phyloP scores from a whole-genome alignment of 257 asterid genomes.

The Mentha longifolia region DNA sequence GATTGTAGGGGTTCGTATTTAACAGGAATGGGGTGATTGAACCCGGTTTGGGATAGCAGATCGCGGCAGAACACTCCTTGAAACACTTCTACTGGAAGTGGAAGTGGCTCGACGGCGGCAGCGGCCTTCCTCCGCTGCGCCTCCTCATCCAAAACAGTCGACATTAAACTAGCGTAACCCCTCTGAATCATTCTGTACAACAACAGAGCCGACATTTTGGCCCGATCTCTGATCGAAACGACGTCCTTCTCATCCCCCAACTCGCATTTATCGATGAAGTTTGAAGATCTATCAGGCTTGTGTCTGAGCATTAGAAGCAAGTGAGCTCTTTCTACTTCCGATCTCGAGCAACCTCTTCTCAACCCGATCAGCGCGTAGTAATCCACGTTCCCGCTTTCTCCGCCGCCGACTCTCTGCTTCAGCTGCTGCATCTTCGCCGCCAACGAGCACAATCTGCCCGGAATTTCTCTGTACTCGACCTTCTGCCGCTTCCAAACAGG shows the following conservation, averaged over 20 bases:
- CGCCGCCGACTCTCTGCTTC: conserved; percentile 80
- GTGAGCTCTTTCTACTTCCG: conserved; percentile 89
- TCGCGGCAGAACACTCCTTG: conserved; percentile 72
- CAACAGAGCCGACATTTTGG: conserved; percentile 71
- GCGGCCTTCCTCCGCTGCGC: conserved; percentile 59
- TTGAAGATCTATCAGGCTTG: conserved; percentile 78
- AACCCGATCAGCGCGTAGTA: conserved; percentile 76
- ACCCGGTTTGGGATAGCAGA: conserved; percentile 67
- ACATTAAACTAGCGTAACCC: conserved; percentile 63
- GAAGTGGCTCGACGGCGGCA: too few relatives aligned
- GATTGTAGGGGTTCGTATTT: conserved; percentile 70
- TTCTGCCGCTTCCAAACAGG: conserved; percentile 85
- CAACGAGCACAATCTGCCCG: conserved; percentile 77
- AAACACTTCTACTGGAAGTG: conserved; percentile 33
- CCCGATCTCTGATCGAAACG: conserved; percentile 72
- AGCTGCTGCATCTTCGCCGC: conserved; percentile 77
- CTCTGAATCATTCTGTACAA: conserved; percentile 87
- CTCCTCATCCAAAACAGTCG: conserved; percentile 66
- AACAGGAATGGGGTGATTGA: conserved; percentile 66
- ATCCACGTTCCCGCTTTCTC: conserved; percentile 79
- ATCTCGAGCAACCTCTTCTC: conserved; percentile 76
- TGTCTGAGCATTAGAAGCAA: conserved; percentile 68
- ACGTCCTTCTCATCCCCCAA: conserved; percentile 71
- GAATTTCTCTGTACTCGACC: conserved; percentile 84
- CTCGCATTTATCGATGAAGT: conserved; percentile 83